Conservation (phyloP, 2,329 filamentous ascomycete genomes). For the Fusarium sp. region DNA sequence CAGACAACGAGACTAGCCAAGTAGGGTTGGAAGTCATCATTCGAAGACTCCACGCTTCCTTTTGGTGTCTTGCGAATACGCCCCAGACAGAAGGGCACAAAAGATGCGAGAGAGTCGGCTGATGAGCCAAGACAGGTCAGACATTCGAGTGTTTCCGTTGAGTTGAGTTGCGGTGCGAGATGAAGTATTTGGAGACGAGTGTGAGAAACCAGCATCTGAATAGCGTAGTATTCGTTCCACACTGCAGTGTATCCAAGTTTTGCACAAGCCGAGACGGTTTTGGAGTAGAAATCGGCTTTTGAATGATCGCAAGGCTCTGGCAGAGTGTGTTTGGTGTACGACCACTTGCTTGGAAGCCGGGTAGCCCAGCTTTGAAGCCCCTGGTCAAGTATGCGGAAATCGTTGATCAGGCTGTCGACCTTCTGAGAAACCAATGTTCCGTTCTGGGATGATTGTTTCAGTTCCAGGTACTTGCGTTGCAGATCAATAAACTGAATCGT, state of each 20-base stretch:
- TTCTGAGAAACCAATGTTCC: background rate
- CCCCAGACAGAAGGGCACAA: background rate
- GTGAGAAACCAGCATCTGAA: background rate
- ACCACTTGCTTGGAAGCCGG: background rate
- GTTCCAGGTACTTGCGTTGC: background rate
- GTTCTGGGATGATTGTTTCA: background rate
- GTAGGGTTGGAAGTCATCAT: background rate
- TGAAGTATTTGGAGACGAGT: background rate
- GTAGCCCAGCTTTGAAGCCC: background rate
- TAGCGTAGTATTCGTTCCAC: background rate
- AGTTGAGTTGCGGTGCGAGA: background rate
- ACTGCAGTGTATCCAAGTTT: background rate
- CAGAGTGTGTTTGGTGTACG: background rate
- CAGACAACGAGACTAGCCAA: background rate
- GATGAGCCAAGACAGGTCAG: background rate
- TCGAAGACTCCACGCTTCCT: background rate
- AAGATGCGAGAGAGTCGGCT: background rate
- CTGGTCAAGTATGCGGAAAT: background rate
- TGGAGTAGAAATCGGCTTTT: background rate
- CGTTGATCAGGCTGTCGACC: background rate
- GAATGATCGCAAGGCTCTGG: background rate
- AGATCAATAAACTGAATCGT: background rate
- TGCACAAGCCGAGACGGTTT: background rate
- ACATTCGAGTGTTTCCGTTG: background rate
- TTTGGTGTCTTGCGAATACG: background rate